A percentile compares a stretch with the other conserved stretches of the same genome.
Conservation (phyloP, 345 rosid species). For the Toxicodendron radicans region DNA sequence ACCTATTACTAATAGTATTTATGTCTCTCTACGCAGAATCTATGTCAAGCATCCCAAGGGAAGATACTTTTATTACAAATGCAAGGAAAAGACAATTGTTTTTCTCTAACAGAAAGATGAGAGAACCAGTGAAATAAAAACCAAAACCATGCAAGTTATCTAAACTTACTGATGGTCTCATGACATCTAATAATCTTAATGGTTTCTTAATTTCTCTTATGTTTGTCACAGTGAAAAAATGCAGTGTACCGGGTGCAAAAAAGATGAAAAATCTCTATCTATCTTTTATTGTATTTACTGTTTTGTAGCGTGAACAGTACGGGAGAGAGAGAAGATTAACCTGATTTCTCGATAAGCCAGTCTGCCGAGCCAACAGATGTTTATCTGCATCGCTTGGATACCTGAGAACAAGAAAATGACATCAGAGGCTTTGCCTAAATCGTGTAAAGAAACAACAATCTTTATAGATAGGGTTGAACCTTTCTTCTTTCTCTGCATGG, state of each 20-base stretch:
- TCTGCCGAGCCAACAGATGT: slow-evolving; percentile 97
- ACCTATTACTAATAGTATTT: slow-evolving; percentile 21
- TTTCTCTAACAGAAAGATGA: slow-evolving; percentile 21
- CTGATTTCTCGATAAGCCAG: slow-evolving; percentile 98
- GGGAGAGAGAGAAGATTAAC: slow-evolving; percentile 39
- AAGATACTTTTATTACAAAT: no score
- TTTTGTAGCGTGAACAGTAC: background rate
- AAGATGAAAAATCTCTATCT: slow-evolving; percentile 4
- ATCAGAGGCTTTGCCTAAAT: slow-evolving; percentile 40
- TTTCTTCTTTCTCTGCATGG: slow-evolving; percentile 46
- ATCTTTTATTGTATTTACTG: slow-evolving; percentile 13
- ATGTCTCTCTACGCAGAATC: slow-evolving; percentile 37
- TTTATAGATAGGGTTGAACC: slow-evolving; percentile 17
- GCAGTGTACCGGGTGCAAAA: slow-evolving; percentile 13
- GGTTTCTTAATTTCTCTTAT: background rate
- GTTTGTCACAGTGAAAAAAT: background rate
- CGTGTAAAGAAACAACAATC: slow-evolving; percentile 32
- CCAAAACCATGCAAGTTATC: slow-evolving; percentile 34
- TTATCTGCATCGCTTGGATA: slow-evolving; percentile 99
- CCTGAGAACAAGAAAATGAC: slow-evolving; percentile 97
- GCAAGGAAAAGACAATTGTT: slow-evolving; percentile 11
- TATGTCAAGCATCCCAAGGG: slow-evolving; percentile 37
- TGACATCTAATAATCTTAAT: background rate
- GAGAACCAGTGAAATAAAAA: slow-evolving; percentile 18
- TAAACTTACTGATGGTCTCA: slow-evolving; percentile 23